Base-by-base conservation (phyloP, 805 yeast genomes). In the Metschnikowia hibisci region DNA sequence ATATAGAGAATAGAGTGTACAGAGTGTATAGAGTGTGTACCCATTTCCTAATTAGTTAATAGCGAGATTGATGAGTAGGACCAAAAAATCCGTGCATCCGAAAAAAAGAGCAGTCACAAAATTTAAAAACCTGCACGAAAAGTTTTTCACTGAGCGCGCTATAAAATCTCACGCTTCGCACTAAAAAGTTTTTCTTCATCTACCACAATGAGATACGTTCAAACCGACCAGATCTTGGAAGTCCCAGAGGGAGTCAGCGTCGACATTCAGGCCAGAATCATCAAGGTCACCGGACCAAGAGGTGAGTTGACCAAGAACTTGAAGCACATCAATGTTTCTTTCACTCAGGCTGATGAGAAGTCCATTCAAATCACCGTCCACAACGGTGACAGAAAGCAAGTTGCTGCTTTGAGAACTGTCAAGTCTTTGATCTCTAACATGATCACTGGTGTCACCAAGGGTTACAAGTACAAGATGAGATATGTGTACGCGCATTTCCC, bases 401-500 rank as follows among this genome's bases (percentile, higher is more conserved):
- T 93, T 73, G 99, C 99, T 72, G 86, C 96, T 68, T 81, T 93
- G 73, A 90, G 98, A 82, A 91, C 99, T 53, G 98, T 93, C 74
- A 90, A 88, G 79, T 87, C 98, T 57, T 78, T 93, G 71, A 80
- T 93, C 64, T 69, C 87, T 69, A 93, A 93, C 87, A 76, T 93
- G 82, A 74, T 93, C 77, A 87, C 86, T 60, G 99, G 99, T 86
- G 99, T 93, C 71, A 93, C 99, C 73, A 83, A 83, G 80, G 99
- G 98, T 76, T 91, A 77, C 95, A 83, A 87, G 78, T 93, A 93
- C 93, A 93, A 93, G 87, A 85, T 93, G 97, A 89, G 98, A 82
- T 90, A 88, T 75, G 99, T 93, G 56, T 95, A 91, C 72, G 99
- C 99, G 84, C 99, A 93, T 87, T 93, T 93, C 96, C 99, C 99